Evolutionary conservation across 2,329 filamentous ascomycete genomes (phyloP).

Genomic region (Plenodomus lindquistii): DNA sequence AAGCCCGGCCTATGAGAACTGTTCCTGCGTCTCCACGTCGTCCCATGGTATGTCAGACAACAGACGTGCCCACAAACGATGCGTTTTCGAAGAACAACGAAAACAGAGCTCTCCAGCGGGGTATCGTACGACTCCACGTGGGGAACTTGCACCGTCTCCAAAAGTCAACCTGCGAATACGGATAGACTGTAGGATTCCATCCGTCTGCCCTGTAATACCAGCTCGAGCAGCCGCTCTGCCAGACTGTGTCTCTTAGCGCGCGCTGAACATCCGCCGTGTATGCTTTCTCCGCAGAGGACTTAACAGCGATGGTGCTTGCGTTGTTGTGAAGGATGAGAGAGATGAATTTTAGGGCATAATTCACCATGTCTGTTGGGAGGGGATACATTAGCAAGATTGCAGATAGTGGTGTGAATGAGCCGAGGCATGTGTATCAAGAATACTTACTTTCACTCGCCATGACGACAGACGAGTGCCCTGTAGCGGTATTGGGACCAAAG

Average conservation of each 20-base stretch:
- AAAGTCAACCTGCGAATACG: slow-evolving; percentile 56
- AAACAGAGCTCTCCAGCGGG: too few species aligned
- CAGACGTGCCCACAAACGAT: too few species aligned
- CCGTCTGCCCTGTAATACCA: slow-evolving; percentile 79
- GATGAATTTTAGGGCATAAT: slow-evolving; percentile 63
- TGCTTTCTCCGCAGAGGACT: slow-evolving; percentile 76
- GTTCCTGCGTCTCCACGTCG: too few species aligned
- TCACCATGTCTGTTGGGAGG: slow-evolving; percentile 52
- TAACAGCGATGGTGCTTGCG: slow-evolving; percentile 86
- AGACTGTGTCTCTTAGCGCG: slow-evolving; percentile 57
- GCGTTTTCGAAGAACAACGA: too few species aligned
- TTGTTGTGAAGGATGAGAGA: slow-evolving; percentile 76
- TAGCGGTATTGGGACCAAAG: slow-evolving; percentile 65
- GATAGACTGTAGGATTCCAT: slow-evolving; percentile 73
- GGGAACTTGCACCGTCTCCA: slow-evolving; percentile 56
- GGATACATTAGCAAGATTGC: background rate
- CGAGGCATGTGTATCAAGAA: background rate
- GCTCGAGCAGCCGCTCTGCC: slow-evolving; percentile 55
- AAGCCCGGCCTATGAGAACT: background rate
- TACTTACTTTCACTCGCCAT: slow-evolving; percentile 59
- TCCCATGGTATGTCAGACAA: too few species aligned
- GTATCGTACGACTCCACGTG: too few species aligned
- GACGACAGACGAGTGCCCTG: slow-evolving; percentile 64
- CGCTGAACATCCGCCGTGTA: slow-evolving; percentile 49
- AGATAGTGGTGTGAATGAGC: background rate